Percentiles rank a stretch among this genome's conserved stretches.
Conservation (phyloP, 2,329 filamentous ascomycete species). For the Metarhizium album region DNA sequence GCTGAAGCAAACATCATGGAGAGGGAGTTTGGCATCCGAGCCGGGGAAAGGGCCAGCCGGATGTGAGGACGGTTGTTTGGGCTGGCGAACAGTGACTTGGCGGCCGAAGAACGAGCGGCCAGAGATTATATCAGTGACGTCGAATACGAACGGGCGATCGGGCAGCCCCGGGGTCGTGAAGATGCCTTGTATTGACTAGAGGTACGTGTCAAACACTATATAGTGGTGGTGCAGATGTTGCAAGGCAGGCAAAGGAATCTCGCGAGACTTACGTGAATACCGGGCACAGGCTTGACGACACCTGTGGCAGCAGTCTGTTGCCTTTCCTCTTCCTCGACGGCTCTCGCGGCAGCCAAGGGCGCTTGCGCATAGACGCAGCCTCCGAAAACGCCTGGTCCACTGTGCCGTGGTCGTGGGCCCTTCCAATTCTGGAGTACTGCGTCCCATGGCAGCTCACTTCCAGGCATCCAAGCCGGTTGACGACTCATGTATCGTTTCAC, state of each 20-base stretch:
- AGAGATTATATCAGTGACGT: constrained; percentile 31
- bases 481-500: constrained; percentile 20
- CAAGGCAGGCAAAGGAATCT: not conserved
- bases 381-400: constrained; percentile 20
- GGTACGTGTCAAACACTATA: too few relatives aligned
- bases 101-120: constrained; percentile 39
- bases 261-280: constrained; percentile 25
- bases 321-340: constrained; percentile 21
- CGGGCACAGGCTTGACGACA: constrained; percentile 13
- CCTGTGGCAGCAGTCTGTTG: constrained; percentile 4
- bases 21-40: constrained; percentile 27
- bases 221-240: not conserved
- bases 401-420: constrained; percentile 9
- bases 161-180: constrained; percentile 37
- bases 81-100: constrained; percentile 38
- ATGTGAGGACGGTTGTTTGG: constrained; percentile 26
- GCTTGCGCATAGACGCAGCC: constrained; percentile 28
- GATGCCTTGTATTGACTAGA: constrained; percentile 43
- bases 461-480: constrained; percentile 23
- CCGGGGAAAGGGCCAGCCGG: constrained; percentile 25
- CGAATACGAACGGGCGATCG: constrained; percentile 44
- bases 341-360: constrained; percentile 23
- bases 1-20: constrained; percentile 36
- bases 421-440: constrained; percentile 7
- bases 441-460: constrained; percentile 20